Base-by-base conservation (phyloP, 1,284 basidiomycete genomes). In the Stereum hirsutum region DNA sequence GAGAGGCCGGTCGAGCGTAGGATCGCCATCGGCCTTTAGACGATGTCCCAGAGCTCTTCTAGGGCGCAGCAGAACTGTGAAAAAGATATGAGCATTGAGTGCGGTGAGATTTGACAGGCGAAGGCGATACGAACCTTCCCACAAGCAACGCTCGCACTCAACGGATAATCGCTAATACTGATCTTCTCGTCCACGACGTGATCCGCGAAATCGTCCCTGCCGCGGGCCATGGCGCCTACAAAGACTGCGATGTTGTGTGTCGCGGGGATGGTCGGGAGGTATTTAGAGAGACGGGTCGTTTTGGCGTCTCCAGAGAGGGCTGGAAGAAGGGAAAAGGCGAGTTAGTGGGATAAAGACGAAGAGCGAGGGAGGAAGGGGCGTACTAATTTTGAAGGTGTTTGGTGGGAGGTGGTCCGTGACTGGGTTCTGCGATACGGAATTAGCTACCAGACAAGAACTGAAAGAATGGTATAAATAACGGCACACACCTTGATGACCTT, bases 181-280 rank as follows among this genome's bases (percentile, higher is more conserved):
- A 99, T 94, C 70, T 99, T 99, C 64, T 96, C 88, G 59, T 99
- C 95, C 0, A 97, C 89, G 50, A 90, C 65, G n/a, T 76, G 88
- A 64, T 99, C 96, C 10, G 96, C 95, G 69, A 99, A 99, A 66
- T 94, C 91, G 57, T 99, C 95, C 50, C 81, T 82, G 7, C 92
- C 93, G 49, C 93, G 73, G 2, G 93, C 93, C 93, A 97, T 97
- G 15, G 96, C 95, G 45, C 95, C 96, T 40, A 99, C 92, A 58
- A 98, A 98, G 42, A 99, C 89, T 11, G 91, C 93, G 46, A 99
- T 70, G 30, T 84, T 85, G 56, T 97, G 91, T 10, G 90, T 88
- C 47, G 85, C 74, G 0, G 95, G 94, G 2, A 92, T 65, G 0
- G 75, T 82, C 1, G 80, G 78, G 24, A 99, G 71, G 65, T 93